Conservation (phyloP, 2,329 filamentous ascomycete genomes). For the Davidsoniella neocaledoniae region DNA sequence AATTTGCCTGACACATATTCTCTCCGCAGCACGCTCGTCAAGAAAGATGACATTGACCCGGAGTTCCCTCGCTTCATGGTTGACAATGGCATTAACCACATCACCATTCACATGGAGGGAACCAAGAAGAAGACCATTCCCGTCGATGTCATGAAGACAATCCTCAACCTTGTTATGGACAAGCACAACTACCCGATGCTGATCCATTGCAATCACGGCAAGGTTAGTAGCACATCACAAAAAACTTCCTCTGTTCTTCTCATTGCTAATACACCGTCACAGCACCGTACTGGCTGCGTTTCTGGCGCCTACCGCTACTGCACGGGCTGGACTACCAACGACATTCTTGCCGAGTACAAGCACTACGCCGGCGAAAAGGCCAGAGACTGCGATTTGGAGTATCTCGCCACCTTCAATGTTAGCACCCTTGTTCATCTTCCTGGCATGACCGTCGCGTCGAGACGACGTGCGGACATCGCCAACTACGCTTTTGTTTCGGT, state of each 20-base stretch:
- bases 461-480: neutral
- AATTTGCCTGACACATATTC: neutral
- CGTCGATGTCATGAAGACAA: slow-evolving; percentile 47
- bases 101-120: slow-evolving; percentile 63
- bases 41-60: slow-evolving; percentile 38
- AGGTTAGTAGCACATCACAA: slow-evolving; percentile 26
- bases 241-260: neutral
- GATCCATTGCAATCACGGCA: slow-evolving; percentile 88
- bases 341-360: slow-evolving; percentile 57
- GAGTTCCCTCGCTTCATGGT: slow-evolving; percentile 45
- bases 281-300: slow-evolving; percentile 85
- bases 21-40: slow-evolving; percentile 39
- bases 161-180: slow-evolving; percentile 56
- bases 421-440: slow-evolving; percentile 2
- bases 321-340: slow-evolving; percentile 45
- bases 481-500: slow-evolving; percentile 1
- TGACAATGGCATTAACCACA: slow-evolving; percentile 50
- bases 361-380: slow-evolving; percentile 44
- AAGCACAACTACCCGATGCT: slow-evolving; percentile 61
- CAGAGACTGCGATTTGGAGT: slow-evolving; percentile 42
- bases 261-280: neutral
- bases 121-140: slow-evolving; percentile 70
- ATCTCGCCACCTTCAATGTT: slow-evolving; percentile 35
- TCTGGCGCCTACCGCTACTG: slow-evolving; percentile 62
- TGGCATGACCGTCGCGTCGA: slow-evolving; percentile 13